Evolutionary conservation across 2,329 filamentous ascomycete genomes (phyloP), one percentile per base, ranked within the genome.

Genomic region (Parastagonospora avenae): DNA sequence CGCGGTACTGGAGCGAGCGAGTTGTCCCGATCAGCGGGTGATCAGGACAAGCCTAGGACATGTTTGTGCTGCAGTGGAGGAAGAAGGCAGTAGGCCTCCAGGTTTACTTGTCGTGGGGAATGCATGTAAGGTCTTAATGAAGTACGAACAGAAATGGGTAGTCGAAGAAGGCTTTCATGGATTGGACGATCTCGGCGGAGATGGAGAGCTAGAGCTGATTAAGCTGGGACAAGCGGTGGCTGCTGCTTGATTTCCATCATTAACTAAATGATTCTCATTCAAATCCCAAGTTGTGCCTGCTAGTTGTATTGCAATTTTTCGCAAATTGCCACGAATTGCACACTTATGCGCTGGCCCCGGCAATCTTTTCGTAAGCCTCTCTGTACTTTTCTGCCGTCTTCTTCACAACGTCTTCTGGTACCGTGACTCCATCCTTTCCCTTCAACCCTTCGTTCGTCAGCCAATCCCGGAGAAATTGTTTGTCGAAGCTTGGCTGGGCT

Each of bases 1-100:
- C 66, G 92, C 93, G 1, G 92, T 99, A 9, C 83, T 99, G 48
- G 94, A 99, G 75, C 83, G 94, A 31, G 94, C 94, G 5, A 96
- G 90, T 54, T 99, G 94, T 70, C 89, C 91, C 0, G 94, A 99
- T 69, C 94, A 99, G 77, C 82, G 93, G 42, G 90, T 99, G 12
- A 92, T 99, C 27, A 82, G 94, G 48, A 94, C 92, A 1, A 96
- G 91, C 1, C 76, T 99, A 19, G 82, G 86, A 62, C 82, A 88
- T 63, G 91, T 97, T 1, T 89, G 83, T 19, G 82, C 86, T 45
- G 94, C 94, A 0, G 86, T 99, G 39, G 92, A 97, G 71, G 85
- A 90, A 42, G 91, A 95, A 67, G 94, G 94, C 0, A 94, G 89
- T 60, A 80, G 93, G 31, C 94, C 94, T 11, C 94, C 94, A 0